Conservation (phyloP, 2,329 filamentous ascomycete genomes). For the Phoma sp. region DNA sequence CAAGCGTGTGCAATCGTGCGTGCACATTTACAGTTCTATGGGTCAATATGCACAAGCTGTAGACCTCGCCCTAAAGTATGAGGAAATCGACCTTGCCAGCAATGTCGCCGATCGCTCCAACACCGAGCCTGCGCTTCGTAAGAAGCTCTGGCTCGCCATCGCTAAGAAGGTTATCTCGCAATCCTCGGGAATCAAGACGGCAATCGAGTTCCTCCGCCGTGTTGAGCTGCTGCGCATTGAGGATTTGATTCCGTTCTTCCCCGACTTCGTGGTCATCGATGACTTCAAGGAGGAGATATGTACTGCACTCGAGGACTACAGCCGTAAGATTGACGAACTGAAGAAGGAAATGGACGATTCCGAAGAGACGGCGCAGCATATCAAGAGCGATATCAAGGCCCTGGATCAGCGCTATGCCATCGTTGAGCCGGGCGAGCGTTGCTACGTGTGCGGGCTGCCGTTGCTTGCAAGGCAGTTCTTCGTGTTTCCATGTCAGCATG, state of each 20-base stretch:
- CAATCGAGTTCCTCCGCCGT: conserved; percentile 90
- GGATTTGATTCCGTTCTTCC: conserved; percentile 97
- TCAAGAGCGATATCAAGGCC: conserved; percentile 85
- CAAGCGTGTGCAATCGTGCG: conserved; percentile 88
- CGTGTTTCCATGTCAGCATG: conserved; percentile 97
- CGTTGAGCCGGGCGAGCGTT: conserved; percentile 93
- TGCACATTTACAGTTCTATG: conserved; percentile 98
- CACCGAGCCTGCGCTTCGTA: conserved; percentile 78
- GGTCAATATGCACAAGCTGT: conserved; percentile 92
- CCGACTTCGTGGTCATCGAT: conserved; percentile 97
- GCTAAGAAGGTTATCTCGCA: conserved; percentile 92
- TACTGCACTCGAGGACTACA: conserved; percentile 89
- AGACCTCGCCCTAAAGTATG: conserved; percentile 86
- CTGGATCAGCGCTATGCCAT: conserved; percentile 92
- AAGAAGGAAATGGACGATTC: conserved; percentile 97
- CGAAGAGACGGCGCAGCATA: conserved; percentile 85
- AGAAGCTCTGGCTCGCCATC: conserved; percentile 94
- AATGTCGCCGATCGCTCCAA: conserved; percentile 87
- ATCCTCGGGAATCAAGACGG: conserved; percentile 80
- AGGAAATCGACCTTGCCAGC: conserved; percentile 87
- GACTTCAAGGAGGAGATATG: conserved; percentile 99
- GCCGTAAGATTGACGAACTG: conserved; percentile 83
- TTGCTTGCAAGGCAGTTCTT: conserved; percentile 93
- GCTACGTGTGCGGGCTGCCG: conserved; percentile 85
- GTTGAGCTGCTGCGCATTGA: conserved; percentile 94